Evolutionary conservation across 768 basidiomycete species (phyloP).

Genomic region (Leccinellum luteum): DNA sequence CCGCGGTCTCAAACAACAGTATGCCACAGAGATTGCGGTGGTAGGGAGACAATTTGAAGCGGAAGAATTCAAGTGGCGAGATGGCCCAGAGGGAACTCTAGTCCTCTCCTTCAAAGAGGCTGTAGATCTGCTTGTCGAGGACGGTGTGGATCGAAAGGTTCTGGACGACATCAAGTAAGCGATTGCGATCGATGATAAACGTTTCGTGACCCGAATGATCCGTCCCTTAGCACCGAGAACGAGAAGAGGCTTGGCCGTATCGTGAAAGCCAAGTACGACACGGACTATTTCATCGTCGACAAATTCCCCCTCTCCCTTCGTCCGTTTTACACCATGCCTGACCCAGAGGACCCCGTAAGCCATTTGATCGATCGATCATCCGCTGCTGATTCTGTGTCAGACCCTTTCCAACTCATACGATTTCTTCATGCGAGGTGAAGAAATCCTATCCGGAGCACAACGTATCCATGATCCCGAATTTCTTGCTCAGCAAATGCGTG

Average conservation of each 20-base stretch:
- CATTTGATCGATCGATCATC: not conserved
- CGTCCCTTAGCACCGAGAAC: slow-evolving; percentile 76
- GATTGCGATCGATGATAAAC: not conserved
- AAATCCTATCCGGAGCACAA: slow-evolving; percentile 97
- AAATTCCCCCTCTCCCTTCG: slow-evolving; percentile 96
- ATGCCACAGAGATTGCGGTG: slow-evolving; percentile 76
- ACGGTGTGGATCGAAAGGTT: slow-evolving; percentile 73
- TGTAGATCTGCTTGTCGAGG: slow-evolving; percentile 80
- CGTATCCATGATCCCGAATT: slow-evolving; percentile 90
- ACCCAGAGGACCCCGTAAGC: slow-evolving; percentile 82
- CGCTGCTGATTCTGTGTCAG: slow-evolving; percentile 35
- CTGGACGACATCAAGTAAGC: slow-evolving; percentile 89
- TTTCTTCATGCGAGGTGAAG: slow-evolving; percentile 99
- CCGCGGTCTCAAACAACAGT: slow-evolving; percentile 72
- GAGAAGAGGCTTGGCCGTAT: slow-evolving; percentile 91
- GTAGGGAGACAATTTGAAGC: slow-evolving; percentile 88
- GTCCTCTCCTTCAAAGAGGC: slow-evolving; percentile 86
- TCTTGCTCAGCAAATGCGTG: slow-evolving; percentile 80
- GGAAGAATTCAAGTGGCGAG: slow-evolving; percentile 94
- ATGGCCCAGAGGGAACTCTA: slow-evolving; percentile 64
- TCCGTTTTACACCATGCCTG: slow-evolving; percentile 99
- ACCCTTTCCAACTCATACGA: slow-evolving; percentile 97
- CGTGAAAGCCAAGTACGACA: slow-evolving; percentile 91
- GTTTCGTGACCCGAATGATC: slow-evolving; percentile 2
- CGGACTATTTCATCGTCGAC: slow-evolving; percentile 99